Evolutionary conservation across 2,329 filamentous ascomycete species (phyloP).

Genomic region (Ceratocystis papillata): DNA sequence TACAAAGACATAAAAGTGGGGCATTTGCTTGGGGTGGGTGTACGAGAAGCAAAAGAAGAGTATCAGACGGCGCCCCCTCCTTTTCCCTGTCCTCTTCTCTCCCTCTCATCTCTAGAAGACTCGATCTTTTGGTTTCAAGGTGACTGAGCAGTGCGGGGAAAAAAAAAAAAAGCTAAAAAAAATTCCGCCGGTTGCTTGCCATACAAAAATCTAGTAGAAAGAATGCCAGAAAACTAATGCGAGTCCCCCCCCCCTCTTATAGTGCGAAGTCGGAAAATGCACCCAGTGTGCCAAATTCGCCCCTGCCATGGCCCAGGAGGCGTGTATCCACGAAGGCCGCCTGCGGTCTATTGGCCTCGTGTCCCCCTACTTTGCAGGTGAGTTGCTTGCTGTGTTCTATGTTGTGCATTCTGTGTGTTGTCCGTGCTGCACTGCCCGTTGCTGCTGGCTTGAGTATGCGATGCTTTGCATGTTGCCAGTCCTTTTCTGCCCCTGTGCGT

Average conservation of each 20-base stretch:
- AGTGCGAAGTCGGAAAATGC: constrained; percentile 21
- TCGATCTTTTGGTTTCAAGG: neutral
- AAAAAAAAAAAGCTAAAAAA: neutral
- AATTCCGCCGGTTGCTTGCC: neutral
- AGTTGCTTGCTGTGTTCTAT: constrained; percentile 10
- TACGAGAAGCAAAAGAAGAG: neutral
- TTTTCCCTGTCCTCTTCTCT: neutral
- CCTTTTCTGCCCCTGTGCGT: neutral
- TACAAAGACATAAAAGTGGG: neutral
- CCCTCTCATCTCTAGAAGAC: neutral
- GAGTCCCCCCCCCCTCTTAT: constrained; percentile 13
- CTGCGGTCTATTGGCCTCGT: constrained; percentile 16
- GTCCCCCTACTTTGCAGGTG: constrained; percentile 16
- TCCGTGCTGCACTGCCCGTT: neutral
- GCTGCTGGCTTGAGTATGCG: neutral
- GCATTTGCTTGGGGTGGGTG: constrained; percentile 9
- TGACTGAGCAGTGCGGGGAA: neutral
- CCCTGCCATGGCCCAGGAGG: constrained; percentile 15
- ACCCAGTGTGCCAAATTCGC: constrained; percentile 18
- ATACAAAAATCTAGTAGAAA: neutral
- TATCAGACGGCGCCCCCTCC: constrained; percentile 14
- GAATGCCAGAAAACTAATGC: neutral
- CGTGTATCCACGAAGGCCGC: constrained; percentile 20
- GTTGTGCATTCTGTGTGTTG: neutral
- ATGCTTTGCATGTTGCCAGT: neutral